Evolutionary conservation across 257 asterid genomes (phyloP).

Genomic region (Capsicum baccatum): DNA sequence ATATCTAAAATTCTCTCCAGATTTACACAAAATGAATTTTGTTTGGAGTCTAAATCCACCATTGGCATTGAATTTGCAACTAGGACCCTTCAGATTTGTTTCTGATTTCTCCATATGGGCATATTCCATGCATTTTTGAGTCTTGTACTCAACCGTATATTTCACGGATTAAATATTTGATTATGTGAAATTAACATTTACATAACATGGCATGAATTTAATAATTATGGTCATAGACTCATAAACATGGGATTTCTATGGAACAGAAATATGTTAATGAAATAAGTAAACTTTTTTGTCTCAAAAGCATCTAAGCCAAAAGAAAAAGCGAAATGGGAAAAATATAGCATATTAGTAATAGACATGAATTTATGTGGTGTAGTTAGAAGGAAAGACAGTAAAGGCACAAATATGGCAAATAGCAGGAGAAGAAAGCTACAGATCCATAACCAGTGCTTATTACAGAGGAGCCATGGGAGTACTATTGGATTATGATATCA

Average conservation of each 20-base stretch:
- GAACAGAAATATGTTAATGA: neutral
- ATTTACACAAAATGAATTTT: conserved; percentile 53
- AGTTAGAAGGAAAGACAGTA: too few relatives aligned
- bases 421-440: too few relatives aligned
- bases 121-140: neutral
- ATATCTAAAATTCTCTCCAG: conserved; percentile 55
- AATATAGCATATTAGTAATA: neutral
- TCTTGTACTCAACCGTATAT: neutral
- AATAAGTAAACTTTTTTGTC: neutral
- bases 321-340: neutral
- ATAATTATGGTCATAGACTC: neutral
- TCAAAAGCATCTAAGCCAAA: neutral
- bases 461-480: too few relatives aligned
- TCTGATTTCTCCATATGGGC: neutral
- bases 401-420: too few relatives aligned
- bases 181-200: neutral
- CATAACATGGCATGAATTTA: neutral
- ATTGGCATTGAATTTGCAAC: conserved; percentile 62
- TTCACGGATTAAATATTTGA: neutral
- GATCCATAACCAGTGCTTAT: too few relatives aligned
- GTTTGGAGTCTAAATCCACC: conserved; percentile 58
- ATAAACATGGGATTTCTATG: neutral
- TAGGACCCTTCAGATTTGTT: conserved; percentile 53
- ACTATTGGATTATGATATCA: too few relatives aligned
- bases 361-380: too few relatives aligned